phyloP scores from a whole-genome alignment of 345 rosid species.

The Citrus unshiu region DNA sequence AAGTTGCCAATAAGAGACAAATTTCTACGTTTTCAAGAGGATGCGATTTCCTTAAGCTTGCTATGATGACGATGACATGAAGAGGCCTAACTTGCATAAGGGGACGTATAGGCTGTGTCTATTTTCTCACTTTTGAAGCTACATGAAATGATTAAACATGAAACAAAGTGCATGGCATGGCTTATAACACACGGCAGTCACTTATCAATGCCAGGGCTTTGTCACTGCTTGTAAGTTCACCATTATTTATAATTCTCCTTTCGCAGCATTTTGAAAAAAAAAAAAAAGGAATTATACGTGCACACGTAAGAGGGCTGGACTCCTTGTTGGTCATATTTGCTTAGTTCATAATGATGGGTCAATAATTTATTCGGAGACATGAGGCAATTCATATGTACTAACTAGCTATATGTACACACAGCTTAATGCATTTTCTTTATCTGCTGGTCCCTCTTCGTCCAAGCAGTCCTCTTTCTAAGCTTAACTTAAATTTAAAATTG shows the following conservation, averaged over 20 bases:
- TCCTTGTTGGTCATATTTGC: background rate
- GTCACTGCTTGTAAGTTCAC: no score
- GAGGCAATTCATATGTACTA: no score
- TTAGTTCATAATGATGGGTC: background rate
- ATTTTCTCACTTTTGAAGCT: slow-evolving; percentile 16
- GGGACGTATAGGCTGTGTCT: background rate
- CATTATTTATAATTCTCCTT: background rate
- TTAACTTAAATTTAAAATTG: no score
- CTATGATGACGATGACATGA: background rate
- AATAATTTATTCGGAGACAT: background rate
- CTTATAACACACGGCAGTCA: background rate
- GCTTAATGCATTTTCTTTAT: background rate
- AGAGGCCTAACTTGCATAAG: background rate
- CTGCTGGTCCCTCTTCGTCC: background rate
- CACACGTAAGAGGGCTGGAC: background rate
- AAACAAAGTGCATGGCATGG: slow-evolving; percentile 18
- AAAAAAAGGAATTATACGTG: no score
- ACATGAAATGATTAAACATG: slow-evolving; percentile 13
- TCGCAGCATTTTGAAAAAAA: background rate
- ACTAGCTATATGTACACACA: background rate
- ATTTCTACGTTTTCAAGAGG: slow-evolving; percentile 16
- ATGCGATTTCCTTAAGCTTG: background rate
- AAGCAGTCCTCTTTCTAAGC: background rate
- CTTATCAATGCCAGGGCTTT: background rate
- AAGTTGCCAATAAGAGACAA: slow-evolving; percentile 15